phyloP scores from a whole-genome alignment of 345 rosid species.

The Populus ilicifolia region DNA sequence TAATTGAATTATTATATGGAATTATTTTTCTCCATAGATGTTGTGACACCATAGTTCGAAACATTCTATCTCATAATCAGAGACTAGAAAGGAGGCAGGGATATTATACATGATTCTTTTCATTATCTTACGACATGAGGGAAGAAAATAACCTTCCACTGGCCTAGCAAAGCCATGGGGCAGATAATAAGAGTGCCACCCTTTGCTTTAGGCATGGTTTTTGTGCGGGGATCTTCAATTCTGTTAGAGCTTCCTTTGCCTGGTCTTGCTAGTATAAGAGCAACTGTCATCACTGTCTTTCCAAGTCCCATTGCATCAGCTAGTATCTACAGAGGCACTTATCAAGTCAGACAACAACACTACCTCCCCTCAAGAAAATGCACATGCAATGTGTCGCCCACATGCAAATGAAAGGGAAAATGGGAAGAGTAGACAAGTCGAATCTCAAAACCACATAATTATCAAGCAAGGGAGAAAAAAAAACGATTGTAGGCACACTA shows the following conservation, averaged over 20 bases:
- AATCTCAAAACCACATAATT: too few species aligned
- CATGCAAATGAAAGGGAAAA: too few species aligned
- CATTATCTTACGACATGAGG: neutral
- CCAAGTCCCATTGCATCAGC: slow-evolving; percentile 88
- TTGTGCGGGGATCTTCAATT: slow-evolving; percentile 17
- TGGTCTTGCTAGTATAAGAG: slow-evolving; percentile 57
- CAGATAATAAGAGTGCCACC: slow-evolving; percentile 72
- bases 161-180: slow-evolving; percentile 70
- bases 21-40: too few species aligned
- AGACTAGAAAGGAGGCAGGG: too few species aligned
- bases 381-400: too few species aligned
- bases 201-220: slow-evolving; percentile 25
- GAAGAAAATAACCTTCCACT: slow-evolving; percentile 56
- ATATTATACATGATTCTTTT: neutral
- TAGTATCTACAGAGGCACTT: slow-evolving; percentile 36
- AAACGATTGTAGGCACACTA: too few species aligned
- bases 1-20: too few species aligned
- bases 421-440: too few species aligned
- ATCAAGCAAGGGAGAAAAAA: too few species aligned
- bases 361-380: neutral
- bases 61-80: too few species aligned
- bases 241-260: slow-evolving; percentile 32
- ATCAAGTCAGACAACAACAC: neutral
- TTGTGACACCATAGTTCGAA: too few species aligned
- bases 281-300: slow-evolving; percentile 75